Evolutionary conservation across 208 protist genomes (phyloP).

Genomic region (Trypanosoma theileri): DNA sequence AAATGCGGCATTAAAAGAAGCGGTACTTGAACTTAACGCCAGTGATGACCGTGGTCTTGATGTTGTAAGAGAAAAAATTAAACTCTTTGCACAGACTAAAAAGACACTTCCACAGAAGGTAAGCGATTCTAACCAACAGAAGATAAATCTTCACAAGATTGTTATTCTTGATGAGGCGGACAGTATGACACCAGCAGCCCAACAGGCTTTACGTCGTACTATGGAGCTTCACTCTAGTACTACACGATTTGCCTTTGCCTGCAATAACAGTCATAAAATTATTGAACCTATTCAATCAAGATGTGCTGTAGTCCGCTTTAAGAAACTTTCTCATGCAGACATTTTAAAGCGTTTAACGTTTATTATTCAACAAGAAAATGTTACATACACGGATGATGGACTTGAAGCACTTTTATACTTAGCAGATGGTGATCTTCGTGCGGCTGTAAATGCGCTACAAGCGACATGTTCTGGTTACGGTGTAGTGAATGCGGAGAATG

Average conservation of each 20-base stretch:
- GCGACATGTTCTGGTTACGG: slow-evolving; percentile 96
- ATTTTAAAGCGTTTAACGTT: slow-evolving; percentile 91
- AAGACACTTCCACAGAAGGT: slow-evolving; percentile 85
- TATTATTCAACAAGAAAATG: slow-evolving; percentile 91
- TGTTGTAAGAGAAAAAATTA: slow-evolving; percentile 98
- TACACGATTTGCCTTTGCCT: slow-evolving; percentile 98
- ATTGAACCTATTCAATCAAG: slow-evolving; percentile 99
- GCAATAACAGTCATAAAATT: slow-evolving; percentile 98
- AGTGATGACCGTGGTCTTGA: slow-evolving; percentile 99
- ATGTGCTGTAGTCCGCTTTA: slow-evolving; percentile 88
- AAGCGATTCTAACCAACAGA: slow-evolving; percentile 16
- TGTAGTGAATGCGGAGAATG: slow-evolving; percentile 96
- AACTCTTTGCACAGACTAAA: slow-evolving; percentile 97
- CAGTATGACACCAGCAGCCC: slow-evolving; percentile 97
- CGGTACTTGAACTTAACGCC: slow-evolving; percentile 99
- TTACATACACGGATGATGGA: slow-evolving; percentile 93
- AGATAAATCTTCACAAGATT: slow-evolving; percentile 95
- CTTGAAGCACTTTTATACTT: slow-evolving; percentile 98
- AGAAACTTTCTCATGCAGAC: slow-evolving; percentile 86
- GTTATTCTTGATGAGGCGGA: slow-evolving; percentile 99
- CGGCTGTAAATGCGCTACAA: slow-evolving; percentile 98
- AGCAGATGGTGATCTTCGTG: slow-evolving; percentile 96
- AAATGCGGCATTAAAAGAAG: slow-evolving; percentile 81
- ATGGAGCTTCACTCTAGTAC: slow-evolving; percentile 98
- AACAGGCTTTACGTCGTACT: slow-evolving; percentile 98